Evolutionary conservation across 768 basidiomycete species (phyloP), one percentile per base, ranked within the genome.

Genomic region (Dioszegia aurantiaca): DNA sequence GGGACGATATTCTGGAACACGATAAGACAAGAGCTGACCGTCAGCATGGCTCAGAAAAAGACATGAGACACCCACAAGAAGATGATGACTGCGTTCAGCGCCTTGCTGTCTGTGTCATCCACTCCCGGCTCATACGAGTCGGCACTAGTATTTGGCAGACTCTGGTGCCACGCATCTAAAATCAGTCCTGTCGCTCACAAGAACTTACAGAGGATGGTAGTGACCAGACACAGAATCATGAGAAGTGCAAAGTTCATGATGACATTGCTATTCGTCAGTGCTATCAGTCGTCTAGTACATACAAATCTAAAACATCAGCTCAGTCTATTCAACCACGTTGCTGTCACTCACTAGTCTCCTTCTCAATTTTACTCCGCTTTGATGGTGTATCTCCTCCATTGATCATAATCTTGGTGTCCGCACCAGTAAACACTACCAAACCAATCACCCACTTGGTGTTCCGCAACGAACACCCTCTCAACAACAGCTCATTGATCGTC

Each of bases 1-100:
- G 93, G 93, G 14, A 97, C 87, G 73, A 95, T 93, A 77, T 97
- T 97, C 78, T 97, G 93, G 81, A 98, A 97, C 2, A 89, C 88
- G 73, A 98, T 90, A 39, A 99, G 83, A 74, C 87, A 89, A 1
- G 92, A 89, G 26, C 91, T 95, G 68, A 19, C 58, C 24, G 12
- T 40, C n/a, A 54, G 56, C 46, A 33, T 26, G 53, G 21, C 60
- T 26, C 14, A 8, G 16, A 19, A n/a, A n/a, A n/a, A n/a, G n/a
- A n/a, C n/a, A n/a, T 27, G 6, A 9, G 4, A 37, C 16, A 84
- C 90, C 59, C 78, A 95, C 91, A 84, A 88, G 72, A 95, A 93
- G 30, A 91, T 95, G 61, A 98, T 83, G 30, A 97, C 78, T 0
- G 86, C 86, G 61, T 94, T 89, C 55, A 93, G 72, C 28, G 83